Percentiles rank a stretch among this genome's conserved stretches.
These are phyloP conservation scores for Calycina marina DNA, from an alignment of 2,329 filamentous ascomycete species.

Conservation along the genomic window DNA sequence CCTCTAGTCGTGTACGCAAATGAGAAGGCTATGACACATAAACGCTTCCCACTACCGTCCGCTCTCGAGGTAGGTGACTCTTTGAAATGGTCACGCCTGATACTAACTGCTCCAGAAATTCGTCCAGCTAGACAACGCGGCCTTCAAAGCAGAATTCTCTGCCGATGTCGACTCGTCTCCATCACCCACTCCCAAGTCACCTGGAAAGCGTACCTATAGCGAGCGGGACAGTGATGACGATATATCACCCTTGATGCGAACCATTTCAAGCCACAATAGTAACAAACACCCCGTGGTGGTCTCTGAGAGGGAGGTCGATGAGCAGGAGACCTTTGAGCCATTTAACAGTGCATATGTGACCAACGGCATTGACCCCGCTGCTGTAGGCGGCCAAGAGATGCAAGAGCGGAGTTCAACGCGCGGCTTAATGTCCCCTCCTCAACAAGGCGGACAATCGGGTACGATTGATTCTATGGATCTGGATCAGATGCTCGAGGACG, in stretches of 20 bases:
- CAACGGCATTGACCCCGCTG: conserved; percentile 15
- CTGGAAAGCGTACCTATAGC: conserved; percentile 18
- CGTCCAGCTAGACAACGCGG: conserved; percentile 34
- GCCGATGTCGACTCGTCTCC: conserved; percentile 6
- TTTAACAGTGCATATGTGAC: no score
- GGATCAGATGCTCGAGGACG: conserved; percentile 17
- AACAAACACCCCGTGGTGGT: conserved; percentile 1
- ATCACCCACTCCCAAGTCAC: conserved; percentile 4
- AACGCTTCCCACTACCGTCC: conserved; percentile 23
- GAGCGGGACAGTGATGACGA: conserved; percentile 8
- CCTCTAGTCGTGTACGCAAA: conserved; percentile 39
- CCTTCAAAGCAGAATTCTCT: conserved; percentile 34
- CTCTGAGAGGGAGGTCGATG: conserved; percentile 5
- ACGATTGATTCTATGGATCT: conserved; percentile 20
- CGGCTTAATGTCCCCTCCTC: conserved; percentile 11
- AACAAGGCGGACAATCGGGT: conserved; percentile 1
- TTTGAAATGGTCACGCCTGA: no score
- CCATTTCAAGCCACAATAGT: no score
- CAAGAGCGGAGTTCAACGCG: conserved; percentile 15
- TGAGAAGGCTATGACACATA: conserved; percentile 29
- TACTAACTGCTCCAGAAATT: conserved; percentile 33
- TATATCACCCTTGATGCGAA: no score
- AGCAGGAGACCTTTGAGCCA: no score
- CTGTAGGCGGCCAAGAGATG: conserved; percentile 16
- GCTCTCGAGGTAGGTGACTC: conserved; percentile 23